Conservation (phyloP, 805 yeast species). For the Allodekkera sacchari region DNA sequence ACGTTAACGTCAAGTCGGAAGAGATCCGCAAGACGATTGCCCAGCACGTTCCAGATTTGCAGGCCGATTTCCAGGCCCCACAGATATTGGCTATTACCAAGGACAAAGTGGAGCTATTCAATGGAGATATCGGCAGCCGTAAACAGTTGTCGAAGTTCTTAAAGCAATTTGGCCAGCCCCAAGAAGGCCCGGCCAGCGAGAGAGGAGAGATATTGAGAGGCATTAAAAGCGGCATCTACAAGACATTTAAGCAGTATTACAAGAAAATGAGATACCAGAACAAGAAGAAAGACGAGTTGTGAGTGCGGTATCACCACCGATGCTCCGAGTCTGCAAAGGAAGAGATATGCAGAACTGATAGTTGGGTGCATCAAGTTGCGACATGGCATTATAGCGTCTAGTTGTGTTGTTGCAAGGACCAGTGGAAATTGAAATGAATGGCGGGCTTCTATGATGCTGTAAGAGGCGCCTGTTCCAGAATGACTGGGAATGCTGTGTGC, state of each 20-base stretch:
- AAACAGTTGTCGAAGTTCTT: conserved; percentile 25
- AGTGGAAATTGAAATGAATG: no score
- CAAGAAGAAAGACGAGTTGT: conserved; percentile 4
- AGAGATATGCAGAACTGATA: conserved; percentile 5
- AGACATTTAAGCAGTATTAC: conserved; percentile 13
- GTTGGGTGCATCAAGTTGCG: no score
- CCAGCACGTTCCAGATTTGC: conserved; percentile 6
- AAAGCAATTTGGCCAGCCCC: conserved; percentile 21
- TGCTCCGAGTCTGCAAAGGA: no score
- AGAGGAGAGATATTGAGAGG: conserved; percentile 16
- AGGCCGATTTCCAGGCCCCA: conserved; percentile 15
- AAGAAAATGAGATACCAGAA: conserved; percentile 4
- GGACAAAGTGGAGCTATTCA: conserved; percentile 8
- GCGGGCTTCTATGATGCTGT: no score
- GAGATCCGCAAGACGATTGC: conserved; percentile 11
- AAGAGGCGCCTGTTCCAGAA: no score
- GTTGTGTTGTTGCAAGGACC: no score
- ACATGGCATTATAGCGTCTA: no score
- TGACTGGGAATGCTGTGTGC: no score
- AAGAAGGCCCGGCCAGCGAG: conserved; percentile 27
- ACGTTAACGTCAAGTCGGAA: conserved; percentile 25
- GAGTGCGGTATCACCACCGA: no score
- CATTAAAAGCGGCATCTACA: conserved; percentile 14
- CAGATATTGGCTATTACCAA: conserved; percentile 15
- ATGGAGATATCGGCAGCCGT: conserved; percentile 25